Conservation (phyloP, 345 rosid species). For the Rhodamnia rubescens region DNA sequence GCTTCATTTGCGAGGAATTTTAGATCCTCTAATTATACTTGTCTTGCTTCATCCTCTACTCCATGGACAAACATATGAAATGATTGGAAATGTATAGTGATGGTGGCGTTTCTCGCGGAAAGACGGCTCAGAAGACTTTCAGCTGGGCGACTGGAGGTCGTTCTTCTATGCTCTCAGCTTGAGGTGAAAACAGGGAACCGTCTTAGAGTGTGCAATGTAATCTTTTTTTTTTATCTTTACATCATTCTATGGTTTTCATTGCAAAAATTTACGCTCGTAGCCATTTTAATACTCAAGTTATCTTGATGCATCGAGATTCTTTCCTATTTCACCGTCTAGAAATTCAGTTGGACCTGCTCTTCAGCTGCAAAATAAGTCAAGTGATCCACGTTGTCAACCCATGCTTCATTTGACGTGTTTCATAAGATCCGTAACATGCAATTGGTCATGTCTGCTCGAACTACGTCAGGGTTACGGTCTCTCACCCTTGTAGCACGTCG, state of each 20-base stretch:
- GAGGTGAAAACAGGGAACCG: background rate
- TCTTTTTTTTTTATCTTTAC: background rate
- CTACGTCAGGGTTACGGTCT: background rate
- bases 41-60: background rate
- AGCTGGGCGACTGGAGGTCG: background rate
- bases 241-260: background rate
- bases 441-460: background rate
- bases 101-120: background rate
- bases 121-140: background rate
- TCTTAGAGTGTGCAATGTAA: background rate
- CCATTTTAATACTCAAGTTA: background rate
- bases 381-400: background rate
- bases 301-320: background rate
- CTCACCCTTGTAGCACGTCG: background rate
- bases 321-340: background rate
- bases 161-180: background rate
- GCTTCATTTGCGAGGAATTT: background rate
- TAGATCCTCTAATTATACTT: background rate
- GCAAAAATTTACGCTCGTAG: background rate
- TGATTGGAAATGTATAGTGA: background rate
- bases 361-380: background rate
- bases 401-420: background rate
- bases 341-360: background rate
- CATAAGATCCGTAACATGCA: background rate
- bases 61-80: background rate